Conservation (phyloP, 2,329 filamentous ascomycete genomes). For the Trichoderma semiorbis region DNA sequence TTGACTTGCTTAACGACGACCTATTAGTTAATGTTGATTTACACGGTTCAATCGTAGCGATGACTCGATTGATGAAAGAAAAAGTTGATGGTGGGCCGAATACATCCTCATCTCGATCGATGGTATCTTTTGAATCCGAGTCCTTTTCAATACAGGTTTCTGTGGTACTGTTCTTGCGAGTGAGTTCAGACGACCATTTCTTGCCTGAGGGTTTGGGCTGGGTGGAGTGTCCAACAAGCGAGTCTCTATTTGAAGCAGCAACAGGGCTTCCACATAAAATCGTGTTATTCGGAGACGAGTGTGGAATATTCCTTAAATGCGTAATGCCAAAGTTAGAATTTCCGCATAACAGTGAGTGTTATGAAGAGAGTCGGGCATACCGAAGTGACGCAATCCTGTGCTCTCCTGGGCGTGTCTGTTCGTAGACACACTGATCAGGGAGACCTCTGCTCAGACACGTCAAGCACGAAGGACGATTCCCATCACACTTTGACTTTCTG, state of each 20-base stretch:
- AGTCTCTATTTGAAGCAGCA: not conserved
- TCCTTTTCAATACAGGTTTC: not conserved
- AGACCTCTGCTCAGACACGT: not conserved
- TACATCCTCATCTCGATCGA: not conserved
- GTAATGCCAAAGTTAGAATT: not conserved
- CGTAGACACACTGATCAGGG: not conserved
- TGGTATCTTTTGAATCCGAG: not conserved
- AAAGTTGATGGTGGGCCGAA: constrained; percentile 5
- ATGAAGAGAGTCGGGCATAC: not conserved
- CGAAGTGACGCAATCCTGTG: not conserved
- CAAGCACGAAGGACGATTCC: not conserved
- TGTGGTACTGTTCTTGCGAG: not conserved
- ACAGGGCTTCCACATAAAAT: not conserved
- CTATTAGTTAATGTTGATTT: not conserved
- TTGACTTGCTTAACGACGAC: not conserved
- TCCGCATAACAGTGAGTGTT: not conserved
- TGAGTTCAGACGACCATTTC: not conserved
- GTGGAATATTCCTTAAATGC: not conserved
- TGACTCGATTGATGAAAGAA: constrained; percentile 7
- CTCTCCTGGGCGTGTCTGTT: not conserved
- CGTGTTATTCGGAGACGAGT: not conserved
- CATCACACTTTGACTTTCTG: constrained; percentile 7
- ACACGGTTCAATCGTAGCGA: not conserved
- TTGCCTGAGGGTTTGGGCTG: not conserved
- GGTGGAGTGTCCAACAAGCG: not conserved